These are phyloP conservation scores for Penicillium frequentans DNA, from an alignment of 2,329 filamentous ascomycete species.

Conservation along the genomic window DNA sequence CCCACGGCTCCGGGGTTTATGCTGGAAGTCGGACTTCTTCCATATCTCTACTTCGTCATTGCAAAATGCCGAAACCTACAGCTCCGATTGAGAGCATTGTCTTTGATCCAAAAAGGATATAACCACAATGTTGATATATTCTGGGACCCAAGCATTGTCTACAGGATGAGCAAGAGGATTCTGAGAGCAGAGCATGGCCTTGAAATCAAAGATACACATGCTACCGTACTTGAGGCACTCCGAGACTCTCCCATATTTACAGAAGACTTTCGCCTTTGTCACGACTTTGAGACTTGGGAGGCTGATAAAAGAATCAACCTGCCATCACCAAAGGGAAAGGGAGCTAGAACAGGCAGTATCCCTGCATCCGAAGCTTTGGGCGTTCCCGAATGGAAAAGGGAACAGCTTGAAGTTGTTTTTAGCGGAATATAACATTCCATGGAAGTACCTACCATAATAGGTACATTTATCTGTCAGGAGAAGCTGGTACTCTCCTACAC, in stretches of 20 bases:
- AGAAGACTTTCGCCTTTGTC: background rate
- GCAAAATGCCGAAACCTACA: conserved; percentile 4
- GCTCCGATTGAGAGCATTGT: conserved; percentile 3
- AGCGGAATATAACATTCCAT: background rate
- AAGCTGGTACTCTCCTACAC: no score
- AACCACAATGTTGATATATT: background rate
- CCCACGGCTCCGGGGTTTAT: background rate
- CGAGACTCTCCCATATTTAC: background rate
- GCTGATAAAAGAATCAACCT: background rate
- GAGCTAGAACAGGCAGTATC: background rate
- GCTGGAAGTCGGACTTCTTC: conserved; percentile 3
- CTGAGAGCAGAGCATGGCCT: background rate
- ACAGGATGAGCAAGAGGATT: background rate
- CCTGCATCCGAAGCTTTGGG: background rate
- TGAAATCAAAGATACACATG: background rate
- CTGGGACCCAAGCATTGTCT: background rate
- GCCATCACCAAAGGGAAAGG: background rate
- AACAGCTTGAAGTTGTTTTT: background rate
- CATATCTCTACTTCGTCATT: conserved; percentile 2
- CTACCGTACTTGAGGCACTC: background rate
- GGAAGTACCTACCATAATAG: no score
- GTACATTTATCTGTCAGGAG: background rate
- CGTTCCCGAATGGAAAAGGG: background rate
- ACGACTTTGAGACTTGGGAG: background rate
- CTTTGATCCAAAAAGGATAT: background rate